phyloP scores from a whole-genome alignment of 2,329 filamentous ascomycete species.

The Sarocladium kiliense region DNA sequence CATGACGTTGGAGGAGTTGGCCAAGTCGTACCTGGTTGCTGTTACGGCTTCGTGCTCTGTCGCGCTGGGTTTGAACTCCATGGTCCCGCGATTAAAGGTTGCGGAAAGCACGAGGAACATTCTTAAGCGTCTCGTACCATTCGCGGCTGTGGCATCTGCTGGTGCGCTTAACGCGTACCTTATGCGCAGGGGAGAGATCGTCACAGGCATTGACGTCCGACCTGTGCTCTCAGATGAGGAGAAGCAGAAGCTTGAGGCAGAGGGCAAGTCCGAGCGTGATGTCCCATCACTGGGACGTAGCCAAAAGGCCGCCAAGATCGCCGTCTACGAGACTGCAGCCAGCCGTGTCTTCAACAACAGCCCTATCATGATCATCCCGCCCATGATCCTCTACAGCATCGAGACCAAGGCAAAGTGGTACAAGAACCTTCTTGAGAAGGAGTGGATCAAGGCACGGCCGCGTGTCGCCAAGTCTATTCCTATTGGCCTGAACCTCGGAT shows the following conservation, averaged over 20 bases:
- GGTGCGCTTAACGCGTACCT: constrained; percentile 93
- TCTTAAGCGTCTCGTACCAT: constrained; percentile 84
- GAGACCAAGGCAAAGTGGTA: constrained; percentile 50
- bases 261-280: constrained; percentile 60
- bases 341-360: constrained; percentile 90
- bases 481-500: constrained; percentile 75
- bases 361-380: constrained; percentile 95
- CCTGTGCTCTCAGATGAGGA: constrained; percentile 70
- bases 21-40: constrained; percentile 85
- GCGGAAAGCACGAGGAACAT: constrained; percentile 70
- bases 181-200: constrained; percentile 96
- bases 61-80: constrained; percentile 81
- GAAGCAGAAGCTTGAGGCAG: constrained; percentile 48
- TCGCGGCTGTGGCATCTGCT: constrained; percentile 88
- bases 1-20: constrained; percentile 71
- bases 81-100: constrained; percentile 82
- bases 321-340: constrained; percentile 87
- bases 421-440: constrained; percentile 46
- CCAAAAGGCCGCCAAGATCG: constrained; percentile 79
- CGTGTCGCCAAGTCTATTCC: constrained; percentile 51
- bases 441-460: constrained; percentile 76
- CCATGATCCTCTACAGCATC: constrained; percentile 76
- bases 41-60: constrained; percentile 92
- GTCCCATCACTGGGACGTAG: constrained; percentile 76
- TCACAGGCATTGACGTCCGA: constrained; percentile 86